Evolutionary conservation across 2,329 filamentous ascomycete species (phyloP), one percentile per base, ranked within the genome.

Genomic region (Aureobasidium sp.): DNA sequence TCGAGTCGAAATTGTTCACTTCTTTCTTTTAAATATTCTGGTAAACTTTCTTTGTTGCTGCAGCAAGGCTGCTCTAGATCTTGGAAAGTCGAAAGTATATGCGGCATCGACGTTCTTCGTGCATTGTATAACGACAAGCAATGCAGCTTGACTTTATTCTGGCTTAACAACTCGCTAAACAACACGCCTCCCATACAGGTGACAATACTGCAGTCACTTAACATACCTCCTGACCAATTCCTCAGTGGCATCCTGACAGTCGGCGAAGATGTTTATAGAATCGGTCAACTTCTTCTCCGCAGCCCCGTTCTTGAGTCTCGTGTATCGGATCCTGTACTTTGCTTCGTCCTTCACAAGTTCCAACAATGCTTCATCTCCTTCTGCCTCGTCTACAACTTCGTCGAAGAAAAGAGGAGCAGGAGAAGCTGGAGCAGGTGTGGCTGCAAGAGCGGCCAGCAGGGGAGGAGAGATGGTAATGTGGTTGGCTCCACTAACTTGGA

Each of bases 391-490:
- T 11, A 37, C 34, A 15, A 37, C 13, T 8, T 49, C 47, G 32
- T 61, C 58, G 11, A 52, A 48, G n/a, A 57, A 37, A 3, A 37
- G 34, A 13, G 13, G 34, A 37, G 34, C 4, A 5, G 30, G n/a
- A 0, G 29, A 9, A 13, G 37, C 36, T 13, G 52, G 16, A 3
- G 45, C 47, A 21, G 42, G 32, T 3, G 39, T 48, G 11, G 44
- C 27, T 1, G 68, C 68, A 6, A 69, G 72, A 10, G 70, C 70
- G 32, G 65, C 60, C 30, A 87, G 72, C 2, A 86, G 70, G 0
- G 71, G 72, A 0, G 84, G 83, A 0, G 83, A 76, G 39, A 88
- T 76, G 0, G 84, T 86, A 27, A 87, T 80, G 67, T 85, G 81
- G 41, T 84, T 74, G 1, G 81, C 79, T 0, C 84, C 83, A 1